Evolutionary conservation across 208 protist species (phyloP).

Genomic region (Lotmaria passim): DNA sequence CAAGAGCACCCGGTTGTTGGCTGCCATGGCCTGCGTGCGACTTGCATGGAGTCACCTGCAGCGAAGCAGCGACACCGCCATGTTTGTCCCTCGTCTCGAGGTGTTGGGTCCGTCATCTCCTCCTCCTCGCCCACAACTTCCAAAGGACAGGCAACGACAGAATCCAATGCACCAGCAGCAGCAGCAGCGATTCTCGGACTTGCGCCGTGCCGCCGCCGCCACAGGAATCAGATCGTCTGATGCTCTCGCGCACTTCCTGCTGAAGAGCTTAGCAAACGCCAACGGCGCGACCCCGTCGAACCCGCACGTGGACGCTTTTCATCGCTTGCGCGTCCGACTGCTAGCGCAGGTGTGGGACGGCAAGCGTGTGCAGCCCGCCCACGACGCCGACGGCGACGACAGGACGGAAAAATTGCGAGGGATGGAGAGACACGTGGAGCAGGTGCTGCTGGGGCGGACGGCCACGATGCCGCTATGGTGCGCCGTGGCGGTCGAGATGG

Average conservation of each 20-base stretch:
- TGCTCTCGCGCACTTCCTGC: background rate
- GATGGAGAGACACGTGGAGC: conserved; percentile 17
- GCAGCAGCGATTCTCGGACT: conserved; percentile 1
- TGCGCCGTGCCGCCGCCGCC: conserved; percentile 7
- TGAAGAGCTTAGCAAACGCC: background rate
- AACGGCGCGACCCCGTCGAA: background rate
- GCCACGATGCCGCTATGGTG: conserved; percentile 33
- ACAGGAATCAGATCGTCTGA: background rate
- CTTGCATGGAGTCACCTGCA: conserved; percentile 48
- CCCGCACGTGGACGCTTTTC: conserved; percentile 1
- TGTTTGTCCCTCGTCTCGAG: conserved; percentile 15
- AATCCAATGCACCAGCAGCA: background rate
- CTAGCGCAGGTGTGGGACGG: background rate
- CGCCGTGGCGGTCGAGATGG: conserved; percentile 20
- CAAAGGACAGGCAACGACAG: background rate
- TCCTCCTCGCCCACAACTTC: no score
- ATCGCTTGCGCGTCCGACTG: conserved; percentile 22
- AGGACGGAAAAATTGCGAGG: conserved; percentile 6
- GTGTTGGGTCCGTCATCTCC: conserved; percentile 10
- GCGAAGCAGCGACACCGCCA: background rate
- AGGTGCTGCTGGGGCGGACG: conserved; percentile 3
- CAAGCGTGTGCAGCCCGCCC: no score
- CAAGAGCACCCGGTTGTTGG: conserved; percentile 34
- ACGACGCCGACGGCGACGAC: no score
- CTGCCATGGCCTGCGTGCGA: conserved; percentile 41